Evolutionary conservation across 2,329 filamentous ascomycete species (phyloP).

Genomic region (Aspergillus carbonarius): DNA sequence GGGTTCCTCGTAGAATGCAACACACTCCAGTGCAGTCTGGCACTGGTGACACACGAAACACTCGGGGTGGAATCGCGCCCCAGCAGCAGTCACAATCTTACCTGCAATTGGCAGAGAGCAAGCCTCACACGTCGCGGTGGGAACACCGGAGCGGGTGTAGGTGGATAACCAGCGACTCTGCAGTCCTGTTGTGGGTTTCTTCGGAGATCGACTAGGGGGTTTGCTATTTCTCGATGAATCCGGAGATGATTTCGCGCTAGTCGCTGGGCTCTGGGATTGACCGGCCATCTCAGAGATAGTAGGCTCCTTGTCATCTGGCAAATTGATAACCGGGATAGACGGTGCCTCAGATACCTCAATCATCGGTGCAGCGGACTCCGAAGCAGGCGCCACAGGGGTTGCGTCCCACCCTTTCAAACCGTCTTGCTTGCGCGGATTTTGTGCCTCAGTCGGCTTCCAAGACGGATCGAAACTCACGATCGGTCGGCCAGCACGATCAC

Average conservation of each 20-base stretch:
- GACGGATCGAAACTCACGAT: slow-evolving; percentile 95
- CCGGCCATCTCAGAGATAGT: slow-evolving; percentile 37
- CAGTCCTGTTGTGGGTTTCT: slow-evolving; percentile 39
- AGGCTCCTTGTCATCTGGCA: slow-evolving; percentile 47
- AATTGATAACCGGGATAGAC: slow-evolving; percentile 50
- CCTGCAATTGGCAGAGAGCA: slow-evolving; percentile 84
- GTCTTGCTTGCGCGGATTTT: slow-evolving; percentile 25
- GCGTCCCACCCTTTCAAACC: slow-evolving; percentile 18
- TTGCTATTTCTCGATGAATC: slow-evolving; percentile 15
- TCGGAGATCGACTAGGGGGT: slow-evolving; percentile 28
- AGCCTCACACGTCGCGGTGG: slow-evolving; percentile 76
- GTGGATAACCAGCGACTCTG: slow-evolving; percentile 38
- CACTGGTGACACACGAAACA: slow-evolving; percentile 92
- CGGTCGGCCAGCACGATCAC: slow-evolving; percentile 82
- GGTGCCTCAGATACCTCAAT: slow-evolving; percentile 39
- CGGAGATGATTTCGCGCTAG: slow-evolving; percentile 18
- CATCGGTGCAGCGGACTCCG: slow-evolving; percentile 47
- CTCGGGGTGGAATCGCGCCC: slow-evolving; percentile 83
- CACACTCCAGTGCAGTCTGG: slow-evolving; percentile 82
- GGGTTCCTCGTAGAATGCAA: slow-evolving; percentile 95
- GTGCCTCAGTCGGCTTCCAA: slow-evolving; percentile 63
- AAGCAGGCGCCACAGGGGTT: slow-evolving; percentile 35
- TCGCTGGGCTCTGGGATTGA: slow-evolving; percentile 13
- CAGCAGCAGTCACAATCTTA: slow-evolving; percentile 80
- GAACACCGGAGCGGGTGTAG: slow-evolving; percentile 50